Base-by-base conservation (phyloP, 768 basidiomycete species). In the Trametes meyenii region DNA sequence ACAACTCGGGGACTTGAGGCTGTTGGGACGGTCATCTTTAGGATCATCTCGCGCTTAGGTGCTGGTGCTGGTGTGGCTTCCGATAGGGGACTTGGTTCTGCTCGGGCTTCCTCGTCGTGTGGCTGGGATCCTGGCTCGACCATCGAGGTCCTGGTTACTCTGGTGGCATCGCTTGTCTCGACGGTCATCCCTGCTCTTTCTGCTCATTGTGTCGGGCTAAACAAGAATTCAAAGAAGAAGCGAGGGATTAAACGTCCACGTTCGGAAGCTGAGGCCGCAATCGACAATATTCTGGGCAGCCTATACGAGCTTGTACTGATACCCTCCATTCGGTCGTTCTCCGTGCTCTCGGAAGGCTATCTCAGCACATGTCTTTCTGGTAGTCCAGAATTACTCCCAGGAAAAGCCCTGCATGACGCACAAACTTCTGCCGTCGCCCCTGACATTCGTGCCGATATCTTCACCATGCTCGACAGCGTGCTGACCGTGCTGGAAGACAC, bases 311-410 rank as follows among this genome's bases (percentile, higher is more conserved):
- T n/a, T 40, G 55, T 74, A 49, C 66, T 74, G 1, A 57, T 59
- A 14, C 73, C 74, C 11, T 60, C 75, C 16, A 62, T 76, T 23
- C 68, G 57, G 16, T 72, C 73, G 12, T 74, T 77, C 54, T 66
- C 65, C 17, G 50, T 63, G n/a, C 63, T 74, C 11, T 75, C 73
- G 40, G 50, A 39, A 36, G 58, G 42, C 24, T 67, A 55, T 57
- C 52, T 72, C 48, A 50, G 48, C 16, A 49, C 61, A 35, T 43
- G 61, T 39, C 21, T 65, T 14, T 11, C 36, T 6, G 16, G 19
- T 17, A 13, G 26, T 49, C 56, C 64, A 23, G 23, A 19, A 33
- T 24, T 23, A 33, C 6, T 5, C n/a, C n/a, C 1, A 5, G 13
- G 43, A 16, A 46, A 45, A n/a, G 19, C n/a, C 55, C 1, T 23